Base-by-base conservation (phyloP, 108 stramenopile species). In the Tribonema minus region DNA sequence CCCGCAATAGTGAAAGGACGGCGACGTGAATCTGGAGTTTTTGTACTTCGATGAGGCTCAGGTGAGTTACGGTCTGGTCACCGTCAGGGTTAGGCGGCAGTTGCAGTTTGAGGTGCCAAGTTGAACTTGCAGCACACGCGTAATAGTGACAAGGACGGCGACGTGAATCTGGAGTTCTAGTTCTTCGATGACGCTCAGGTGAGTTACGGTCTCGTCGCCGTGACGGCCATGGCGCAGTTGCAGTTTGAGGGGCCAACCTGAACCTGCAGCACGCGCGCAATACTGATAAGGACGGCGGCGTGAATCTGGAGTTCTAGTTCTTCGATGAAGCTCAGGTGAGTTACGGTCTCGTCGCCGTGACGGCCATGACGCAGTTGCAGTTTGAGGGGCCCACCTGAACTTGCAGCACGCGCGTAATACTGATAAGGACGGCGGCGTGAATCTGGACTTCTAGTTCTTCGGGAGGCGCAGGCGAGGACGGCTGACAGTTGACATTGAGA, bases 161-260 rank as follows among this genome's bases (percentile, higher is more conserved):
- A n/a, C n/a, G n/a, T n/a, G n/a, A n/a, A n/a, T n/a, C n/a, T n/a
- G n/a, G n/a, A n/a, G n/a, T n/a, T 77, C 59, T 37, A 39, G 67
- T 77, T 77, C 36, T 77, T 66, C 65, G 76, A 77, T 58, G 65
- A 77, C 38, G 76, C 76, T 39, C 71, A 72, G 71, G 71, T 72
- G 41, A 26, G 0, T 20, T 31, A 31, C 28, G 23, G 46, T 23
- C 46, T 15, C 23, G 46, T 46, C 20, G 46, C 20, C 1, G 46
- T 23, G 46, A 46, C 20, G 20, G 15, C 15, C 46, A 23, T 23
- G 20, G 3, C 20, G 20, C 46, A 15, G 23, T 15, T 15, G 46
- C 20, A 2, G 23, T 23, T 15, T 15, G 46, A 46, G 15, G 46
- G 46, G 9, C 46, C 23, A 2, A 23, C 15, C 20, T 23, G 46